phyloP scores from a whole-genome alignment of 495 filamentous ascomycete genomes.

The Pyronema domesticum region DNA sequence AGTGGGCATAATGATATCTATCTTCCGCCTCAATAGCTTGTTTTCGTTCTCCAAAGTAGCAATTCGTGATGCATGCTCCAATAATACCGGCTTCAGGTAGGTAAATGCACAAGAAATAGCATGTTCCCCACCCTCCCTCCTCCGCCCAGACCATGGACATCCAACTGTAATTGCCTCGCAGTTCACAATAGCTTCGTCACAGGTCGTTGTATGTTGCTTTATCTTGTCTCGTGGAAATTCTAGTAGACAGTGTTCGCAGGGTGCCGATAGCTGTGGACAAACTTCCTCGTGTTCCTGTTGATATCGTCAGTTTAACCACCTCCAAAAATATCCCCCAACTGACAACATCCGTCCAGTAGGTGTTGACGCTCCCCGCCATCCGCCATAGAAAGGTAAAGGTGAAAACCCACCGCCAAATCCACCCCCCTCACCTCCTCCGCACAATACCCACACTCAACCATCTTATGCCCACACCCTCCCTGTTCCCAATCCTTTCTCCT shows the following conservation, averaged over 20 bases:
- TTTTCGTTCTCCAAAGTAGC: conserved; percentile 39
- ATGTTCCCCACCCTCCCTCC: conserved; percentile 35
- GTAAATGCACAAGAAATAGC: conserved; percentile 39
- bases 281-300: conserved; percentile 24
- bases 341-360: too few species aligned
- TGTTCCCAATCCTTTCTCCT: conserved; percentile 28
- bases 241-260: conserved; percentile 37
- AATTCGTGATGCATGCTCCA: conserved; percentile 38
- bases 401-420: too few species aligned
- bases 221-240: conserved; percentile 34
- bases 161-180: conserved; percentile 41
- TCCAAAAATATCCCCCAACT: too few species aligned
- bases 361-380: too few species aligned
- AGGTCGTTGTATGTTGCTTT: conserved; percentile 33
- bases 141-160: conserved; percentile 35
- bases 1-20: conserved; percentile 33
- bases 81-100: conserved; percentile 40
- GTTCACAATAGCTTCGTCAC: conserved; percentile 34
- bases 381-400: too few species aligned
- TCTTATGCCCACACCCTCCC: conserved; percentile 39
- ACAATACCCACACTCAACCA: conserved; percentile 38
- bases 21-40: conserved; percentile 37
- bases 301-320: not conserved
- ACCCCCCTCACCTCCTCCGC: conserved; percentile 9
- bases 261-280: conserved; percentile 34